Evolutionary conservation across 176 grass and related monocot genomes (phyloP).

Genomic region (Hordeum marinum): DNA sequence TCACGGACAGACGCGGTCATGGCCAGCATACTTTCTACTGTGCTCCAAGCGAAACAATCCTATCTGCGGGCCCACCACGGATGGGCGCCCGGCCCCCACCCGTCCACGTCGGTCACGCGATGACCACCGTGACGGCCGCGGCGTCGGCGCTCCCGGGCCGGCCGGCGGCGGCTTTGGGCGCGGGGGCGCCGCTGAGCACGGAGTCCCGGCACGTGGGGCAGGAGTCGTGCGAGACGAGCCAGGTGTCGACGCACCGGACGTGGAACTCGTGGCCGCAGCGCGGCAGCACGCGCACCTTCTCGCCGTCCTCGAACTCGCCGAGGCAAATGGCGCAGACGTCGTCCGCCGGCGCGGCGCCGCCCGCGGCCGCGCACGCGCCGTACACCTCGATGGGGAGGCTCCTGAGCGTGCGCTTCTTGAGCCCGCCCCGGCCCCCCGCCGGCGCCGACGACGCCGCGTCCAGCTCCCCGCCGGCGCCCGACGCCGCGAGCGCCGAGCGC

Average conservation of each 20-base stretch:
- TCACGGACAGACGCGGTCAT: not conserved
- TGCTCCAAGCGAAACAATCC: not conserved
- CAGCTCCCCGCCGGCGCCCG: not conserved
- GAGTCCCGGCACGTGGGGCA: slow-evolving; percentile 81
- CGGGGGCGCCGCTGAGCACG: slow-evolving; percentile 29
- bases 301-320: slow-evolving; percentile 76
- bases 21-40: slow-evolving; percentile 4
- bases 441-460: not conserved
- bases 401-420: slow-evolving; percentile 58
- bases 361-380: slow-evolving; percentile 32
- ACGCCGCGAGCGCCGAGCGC: not conserved
- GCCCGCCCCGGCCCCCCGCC: not conserved
- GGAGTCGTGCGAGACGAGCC: slow-evolving; percentile 69
- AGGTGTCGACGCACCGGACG: slow-evolving; percentile 80
- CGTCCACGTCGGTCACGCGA: slow-evolving; percentile 31
- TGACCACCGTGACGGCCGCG: slow-evolving; percentile 25
- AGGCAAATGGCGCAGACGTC: slow-evolving; percentile 93
- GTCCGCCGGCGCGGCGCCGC: not conserved
- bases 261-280: slow-evolving; percentile 80
- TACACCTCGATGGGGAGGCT: slow-evolving; percentile 76
- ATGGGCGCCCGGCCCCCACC: not conserved
- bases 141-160: slow-evolving; percentile 7
- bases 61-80: not conserved
- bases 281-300: slow-evolving; percentile 79
- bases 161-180: not conserved